Base-by-base conservation (phyloP, 2,329 filamentous ascomycete species). In the Teratosphaeria zuluensis region DNA sequence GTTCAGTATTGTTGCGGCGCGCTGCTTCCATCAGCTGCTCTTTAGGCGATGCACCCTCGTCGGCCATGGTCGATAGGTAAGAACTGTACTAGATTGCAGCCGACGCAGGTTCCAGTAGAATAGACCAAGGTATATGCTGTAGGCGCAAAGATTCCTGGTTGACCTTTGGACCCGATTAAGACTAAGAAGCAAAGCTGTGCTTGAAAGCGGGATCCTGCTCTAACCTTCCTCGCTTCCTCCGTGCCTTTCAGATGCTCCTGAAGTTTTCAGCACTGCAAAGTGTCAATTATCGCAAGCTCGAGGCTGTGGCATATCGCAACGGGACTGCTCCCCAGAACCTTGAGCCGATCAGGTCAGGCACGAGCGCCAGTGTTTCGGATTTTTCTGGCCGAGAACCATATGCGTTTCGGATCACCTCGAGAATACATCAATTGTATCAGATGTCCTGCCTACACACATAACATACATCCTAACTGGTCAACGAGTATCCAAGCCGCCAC, bases 21-120 rank as follows among this genome's bases (percentile, higher is more conserved):
- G 89, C 95, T 68, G 94, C 90, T 78, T 95, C 92, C 75, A 97
- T 84, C 67, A 97, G 83, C 69, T 89, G 83, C 78, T 97, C 92
- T 73, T 86, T 82, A 53, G 86, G 84, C 61, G 89, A 89, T 66
- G 92, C 92, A 72, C 92, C 94, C 88, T 95, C 66, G 61, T 70
- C 68, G 68, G 52, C 52, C 52, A 53, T 53, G 52, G 9, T 35
- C 6, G 32, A 9, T 21, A 48, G 42, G 19, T 11, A 6, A 21
- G n/a, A 5, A 48, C 42, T 8, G 42, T 19, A 8, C 16, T 48
- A 48, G 16, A 9, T 48, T 19, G 42, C n/a, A 19, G 19, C 9
- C 4, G 16, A n/a, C 42, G 42, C 42, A 48, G 35, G 6, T 19
- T 48, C 19, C 16, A 48, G 16, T 9, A 19, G 42, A 21, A 48